A percentile compares a stretch with the other conserved stretches of the same genome.
Conservation (phyloP, 768 basidiomycete species). For the Pleurotus tuber-regium region DNA sequence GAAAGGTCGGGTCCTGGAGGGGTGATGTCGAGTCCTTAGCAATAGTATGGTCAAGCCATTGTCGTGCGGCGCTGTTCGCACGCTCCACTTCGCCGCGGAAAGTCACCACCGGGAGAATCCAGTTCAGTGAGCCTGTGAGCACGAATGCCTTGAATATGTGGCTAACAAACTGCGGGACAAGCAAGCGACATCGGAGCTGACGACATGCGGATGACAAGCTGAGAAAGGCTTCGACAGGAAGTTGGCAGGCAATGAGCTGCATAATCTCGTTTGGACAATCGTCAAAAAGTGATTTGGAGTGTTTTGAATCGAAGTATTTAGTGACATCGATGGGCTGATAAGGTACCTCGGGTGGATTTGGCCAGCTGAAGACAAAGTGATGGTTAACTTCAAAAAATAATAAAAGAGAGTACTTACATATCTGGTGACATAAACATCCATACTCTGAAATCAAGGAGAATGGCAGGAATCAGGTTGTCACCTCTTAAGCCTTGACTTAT, state of each 20-base stretch:
- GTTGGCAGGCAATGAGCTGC: background rate
- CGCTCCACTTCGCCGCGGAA: background rate
- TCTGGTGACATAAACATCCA: conserved; percentile 1
- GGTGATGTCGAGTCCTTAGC: background rate
- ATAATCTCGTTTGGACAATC: background rate
- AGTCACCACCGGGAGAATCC: background rate
- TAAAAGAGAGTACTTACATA: background rate
- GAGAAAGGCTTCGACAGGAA: background rate
- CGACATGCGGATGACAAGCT: background rate
- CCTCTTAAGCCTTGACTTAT: background rate
- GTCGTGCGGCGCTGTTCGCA: background rate
- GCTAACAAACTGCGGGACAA: background rate
- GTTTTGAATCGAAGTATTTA: background rate
- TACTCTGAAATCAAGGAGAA: background rate
- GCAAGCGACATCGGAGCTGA: background rate
- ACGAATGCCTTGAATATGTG: background rate
- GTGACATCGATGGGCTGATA: background rate
- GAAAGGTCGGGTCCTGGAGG: background rate
- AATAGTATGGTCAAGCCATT: background rate
- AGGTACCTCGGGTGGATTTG: background rate
- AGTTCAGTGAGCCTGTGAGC: background rate
- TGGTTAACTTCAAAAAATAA: background rate
- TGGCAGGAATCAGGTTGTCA: background rate
- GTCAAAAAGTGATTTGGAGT: background rate
- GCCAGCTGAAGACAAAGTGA: background rate